Evolutionary conservation across 345 rosid species (phyloP), one percentile per base, ranked within the genome.

Genomic region (Abelmoschus esculentus): DNA sequence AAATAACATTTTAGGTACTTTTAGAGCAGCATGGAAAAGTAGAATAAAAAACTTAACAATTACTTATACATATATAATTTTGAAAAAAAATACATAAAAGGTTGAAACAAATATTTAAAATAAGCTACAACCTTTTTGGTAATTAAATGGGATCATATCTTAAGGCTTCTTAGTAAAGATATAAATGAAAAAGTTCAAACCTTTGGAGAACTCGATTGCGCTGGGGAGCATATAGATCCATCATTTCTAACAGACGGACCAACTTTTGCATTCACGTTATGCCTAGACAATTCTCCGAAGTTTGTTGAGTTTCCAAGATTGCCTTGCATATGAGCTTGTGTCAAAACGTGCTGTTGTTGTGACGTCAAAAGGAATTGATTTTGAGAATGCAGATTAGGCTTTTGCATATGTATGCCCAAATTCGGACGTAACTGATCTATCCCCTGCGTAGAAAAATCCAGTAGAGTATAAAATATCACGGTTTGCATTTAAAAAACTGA

Each of bases 201-300:
- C 92, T 84, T 82, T 32, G 89, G 88, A 5, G 89, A 84, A 74
- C 79, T 82, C 75, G 92, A 81, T 62, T 79, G 85, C 66, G 73
- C 74, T 12, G 89, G 88, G 46, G 84, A 84, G 83, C 84, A 75
- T 70, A 81, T 77, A 12, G 90, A 72, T 74, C 84, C 92, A 62
- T 87, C 86, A 70, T 87, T 85, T 79, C 82, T 84, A 13, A 75
- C 64, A 32, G 78, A 75, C 32, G 77, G 90, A 62, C 77, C 83
- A 82, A 85, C 92, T 72, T 84, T 87, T 64, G 78, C 66, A 70
- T 71, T 82, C 76, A 84, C 66, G 77, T 71, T 76, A 67, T 81
- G 71, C 70, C 80, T 73, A 60, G 87, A 77, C 52, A 87, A 74
- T 69, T 85, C 89, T 6, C 80, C 84, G 47, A 19, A 79, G 66